Evolutionary conservation across 164 flowering plant genomes (phyloP).

Genomic region (Liriodendron chinense): DNA sequence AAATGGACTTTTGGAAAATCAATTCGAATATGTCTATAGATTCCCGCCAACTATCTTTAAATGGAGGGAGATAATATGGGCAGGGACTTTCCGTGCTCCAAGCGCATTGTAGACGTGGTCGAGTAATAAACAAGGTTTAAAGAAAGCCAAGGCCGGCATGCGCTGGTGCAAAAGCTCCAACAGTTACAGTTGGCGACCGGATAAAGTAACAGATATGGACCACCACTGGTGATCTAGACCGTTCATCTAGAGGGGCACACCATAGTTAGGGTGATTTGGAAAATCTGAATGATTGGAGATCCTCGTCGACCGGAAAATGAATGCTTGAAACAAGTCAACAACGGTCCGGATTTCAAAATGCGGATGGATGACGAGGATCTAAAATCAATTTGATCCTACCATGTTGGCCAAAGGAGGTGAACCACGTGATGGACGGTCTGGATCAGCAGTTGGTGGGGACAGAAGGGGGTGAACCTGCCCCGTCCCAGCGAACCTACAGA

Average conservation of each 20-base stretch:
- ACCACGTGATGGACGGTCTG: background rate
- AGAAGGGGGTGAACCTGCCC: background rate
- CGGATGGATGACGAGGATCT: too few species aligned
- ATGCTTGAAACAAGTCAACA: too few species aligned
- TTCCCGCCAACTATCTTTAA: too few species aligned
- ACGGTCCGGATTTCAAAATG: too few species aligned
- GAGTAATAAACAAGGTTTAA: background rate
- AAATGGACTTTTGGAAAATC: too few species aligned
- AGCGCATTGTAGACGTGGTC: background rate
- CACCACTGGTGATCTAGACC: background rate
- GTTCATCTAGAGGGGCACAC: background rate
- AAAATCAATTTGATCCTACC: too few species aligned
- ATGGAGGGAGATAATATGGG: background rate
- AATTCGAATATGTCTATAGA: too few species aligned
- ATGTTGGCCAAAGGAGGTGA: background rate
- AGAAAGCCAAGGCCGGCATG: background rate
- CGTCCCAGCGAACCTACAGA: conserved; percentile 2
- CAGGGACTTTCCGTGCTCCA: background rate
- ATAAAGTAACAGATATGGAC: background rate
- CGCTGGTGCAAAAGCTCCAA: background rate
- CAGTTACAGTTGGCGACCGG: too few species aligned
- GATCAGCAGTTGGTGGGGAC: background rate
- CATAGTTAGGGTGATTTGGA: too few species aligned
- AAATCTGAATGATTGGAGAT: too few species aligned
- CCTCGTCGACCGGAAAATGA: too few species aligned